phyloP scores from a whole-genome alignment of 2,329 filamentous ascomycete genomes.

The Cladophialophora exuberans region DNA sequence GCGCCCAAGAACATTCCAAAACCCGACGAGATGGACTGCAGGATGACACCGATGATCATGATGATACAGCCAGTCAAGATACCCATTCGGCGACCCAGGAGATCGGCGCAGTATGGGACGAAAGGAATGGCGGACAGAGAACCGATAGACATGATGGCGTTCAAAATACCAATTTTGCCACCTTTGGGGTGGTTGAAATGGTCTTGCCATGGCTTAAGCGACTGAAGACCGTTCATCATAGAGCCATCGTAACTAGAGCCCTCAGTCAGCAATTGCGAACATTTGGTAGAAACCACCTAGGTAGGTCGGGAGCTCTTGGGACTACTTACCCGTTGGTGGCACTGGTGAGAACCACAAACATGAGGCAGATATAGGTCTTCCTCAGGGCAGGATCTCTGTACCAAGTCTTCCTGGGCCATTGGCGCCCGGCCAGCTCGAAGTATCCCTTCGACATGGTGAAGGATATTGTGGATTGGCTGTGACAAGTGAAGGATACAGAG shows the following conservation, averaged over 20 bases:
- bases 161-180: constrained; percentile 28
- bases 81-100: constrained; percentile 50
- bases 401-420: constrained; percentile 61
- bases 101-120: constrained; percentile 53
- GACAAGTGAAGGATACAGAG: not conserved
- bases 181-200: constrained; percentile 31
- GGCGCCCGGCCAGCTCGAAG: constrained; percentile 31
- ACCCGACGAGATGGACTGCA: constrained; percentile 37
- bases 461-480: not conserved
- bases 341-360: constrained; percentile 63
- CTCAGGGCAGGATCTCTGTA: constrained; percentile 60
- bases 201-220: constrained; percentile 26
- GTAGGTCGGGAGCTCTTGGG: too few species aligned
- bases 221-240: constrained; percentile 32
- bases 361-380: constrained; percentile 58
- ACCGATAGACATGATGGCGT: constrained; percentile 42
- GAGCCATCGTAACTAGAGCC: constrained; percentile 28
- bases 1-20: constrained; percentile 59
- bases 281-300: not conserved
- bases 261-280: not conserved
- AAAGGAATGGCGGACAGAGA: constrained; percentile 53
- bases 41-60: constrained; percentile 35
- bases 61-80: constrained; percentile 45
- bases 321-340: constrained; percentile 41
- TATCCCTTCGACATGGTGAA: constrained; percentile 26